Base-by-base conservation (phyloP, 805 yeast genomes). In the Debaryomyces maramus region DNA sequence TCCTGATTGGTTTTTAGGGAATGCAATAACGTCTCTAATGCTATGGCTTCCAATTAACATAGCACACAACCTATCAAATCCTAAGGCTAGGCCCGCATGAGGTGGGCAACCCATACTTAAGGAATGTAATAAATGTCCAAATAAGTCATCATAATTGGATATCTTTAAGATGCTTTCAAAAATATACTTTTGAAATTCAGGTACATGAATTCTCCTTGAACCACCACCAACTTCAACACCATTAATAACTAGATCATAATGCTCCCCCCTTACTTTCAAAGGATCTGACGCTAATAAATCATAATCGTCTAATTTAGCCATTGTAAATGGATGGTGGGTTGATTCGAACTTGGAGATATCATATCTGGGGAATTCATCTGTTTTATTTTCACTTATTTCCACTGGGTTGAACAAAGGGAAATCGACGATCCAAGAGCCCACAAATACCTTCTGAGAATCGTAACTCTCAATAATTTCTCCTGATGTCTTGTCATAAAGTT, bases 181-280 rank as follows among this genome's bases (percentile, higher is more conserved):
- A 4, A 93, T 76, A 56, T 69, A 87, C 40, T 75, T 72, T 61
- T 93, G 99, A 20, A 93, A 67, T 9, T 67, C 71, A 0, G 93
- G 73, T 56, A 89, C 97, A 56, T 93, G 99, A 14, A 93, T 78
- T 78, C 99, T 88, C 47, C 96, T 75, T 5, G 97, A 88, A 0
- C 99, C 99, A 14, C 99, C 99, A 19, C 99, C 99, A 2, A 90
- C 75, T 58, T 93, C 99, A 5, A 86, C 88, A 2, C 99, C 99
- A 54, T 91, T 91, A 27, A 93, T 68, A 1, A 93, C 99, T 11
- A 93, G 64, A 58, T 93, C 99, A 59, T 89, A 93, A 61, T 93
- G 99, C 53, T 87, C 95, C 8, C 98, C 99, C 27, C 78, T 72
- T 2, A 84, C 88, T 28, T 65, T 58, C 18, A 87, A 61, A 4